These are phyloP conservation scores for Diacronema lutheri DNA, from an alignment of 78 protist species.

Conservation along the genomic window DNA sequence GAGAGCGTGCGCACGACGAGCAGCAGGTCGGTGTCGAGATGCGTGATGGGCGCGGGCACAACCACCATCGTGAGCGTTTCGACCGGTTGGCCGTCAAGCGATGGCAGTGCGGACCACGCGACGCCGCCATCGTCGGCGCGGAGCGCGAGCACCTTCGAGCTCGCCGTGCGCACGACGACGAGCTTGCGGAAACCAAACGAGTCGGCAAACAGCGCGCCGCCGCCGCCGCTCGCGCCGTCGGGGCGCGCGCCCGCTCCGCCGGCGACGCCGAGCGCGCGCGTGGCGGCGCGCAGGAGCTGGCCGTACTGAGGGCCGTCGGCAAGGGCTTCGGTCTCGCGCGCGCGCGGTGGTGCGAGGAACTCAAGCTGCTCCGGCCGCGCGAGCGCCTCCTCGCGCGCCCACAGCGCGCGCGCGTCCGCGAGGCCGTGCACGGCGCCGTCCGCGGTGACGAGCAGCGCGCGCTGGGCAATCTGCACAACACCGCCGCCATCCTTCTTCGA, in stretches of 20 bases:
- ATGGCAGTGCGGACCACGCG: not conserved
- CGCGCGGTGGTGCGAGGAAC: not conserved
- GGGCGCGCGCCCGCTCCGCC: not conserved
- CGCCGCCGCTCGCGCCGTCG: too few relatives aligned
- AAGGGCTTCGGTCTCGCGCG: not conserved
- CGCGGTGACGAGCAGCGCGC: not conserved
- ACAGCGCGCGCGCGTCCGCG: not conserved
- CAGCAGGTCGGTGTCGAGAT: not conserved
- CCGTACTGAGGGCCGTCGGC: not conserved
- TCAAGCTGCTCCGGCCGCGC: not conserved
- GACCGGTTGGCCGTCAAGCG: too few relatives aligned
- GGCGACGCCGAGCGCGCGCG: not conserved
- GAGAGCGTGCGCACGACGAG: not conserved
- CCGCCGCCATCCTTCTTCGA: not conserved
- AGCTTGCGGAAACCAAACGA: not conserved
- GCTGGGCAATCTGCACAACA: too few relatives aligned
- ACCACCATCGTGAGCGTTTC: too few relatives aligned
- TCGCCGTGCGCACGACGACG: not conserved
- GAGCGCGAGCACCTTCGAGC: not conserved
- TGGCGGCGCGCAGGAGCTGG: not conserved
- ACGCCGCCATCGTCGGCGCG: not conserved
- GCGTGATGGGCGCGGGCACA: too few relatives aligned
- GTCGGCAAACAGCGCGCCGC: not conserved
- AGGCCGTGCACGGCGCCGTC: not conserved
- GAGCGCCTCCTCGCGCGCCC: conserved; percentile 14